These are phyloP conservation scores for Citrus australasica DNA, from an alignment of 345 rosid genomes.

Conservation along the genomic window DNA sequence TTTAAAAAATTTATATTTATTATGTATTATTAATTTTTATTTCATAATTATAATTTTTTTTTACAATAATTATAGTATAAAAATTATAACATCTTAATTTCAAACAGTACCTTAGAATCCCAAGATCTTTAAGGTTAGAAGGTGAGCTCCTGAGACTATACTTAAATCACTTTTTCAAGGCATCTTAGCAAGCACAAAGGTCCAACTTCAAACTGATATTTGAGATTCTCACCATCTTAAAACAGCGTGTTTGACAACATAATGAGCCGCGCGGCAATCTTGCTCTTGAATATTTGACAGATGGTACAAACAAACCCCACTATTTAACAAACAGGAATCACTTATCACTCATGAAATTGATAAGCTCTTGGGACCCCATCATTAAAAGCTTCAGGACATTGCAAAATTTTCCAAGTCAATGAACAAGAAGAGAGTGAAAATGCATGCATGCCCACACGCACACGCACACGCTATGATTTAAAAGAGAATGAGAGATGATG, in stretches of 20 bases:
- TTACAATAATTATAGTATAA: too few relatives aligned
- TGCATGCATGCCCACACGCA: neutral
- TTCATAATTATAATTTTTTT: too few relatives aligned
- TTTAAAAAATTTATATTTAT: too few relatives aligned
- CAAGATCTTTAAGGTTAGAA: neutral
- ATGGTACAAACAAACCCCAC: slow-evolving; percentile 13
- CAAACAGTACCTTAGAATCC: too few relatives aligned
- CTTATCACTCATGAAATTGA: neutral
- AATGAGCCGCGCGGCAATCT: neutral
- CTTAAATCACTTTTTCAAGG: neutral
- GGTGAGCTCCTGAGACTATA: neutral
- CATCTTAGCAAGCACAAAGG: slow-evolving; percentile 1
- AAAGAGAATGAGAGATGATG: neutral
- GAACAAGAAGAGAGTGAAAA: neutral
- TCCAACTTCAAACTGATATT: neutral
- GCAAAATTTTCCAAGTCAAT: neutral
- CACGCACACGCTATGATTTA: neutral
- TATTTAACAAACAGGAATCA: slow-evolving; percentile 2
- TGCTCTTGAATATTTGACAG: slow-evolving; percentile 10
- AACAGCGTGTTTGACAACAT: neutral
- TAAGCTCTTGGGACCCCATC: neutral
- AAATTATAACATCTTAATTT: too few relatives aligned
- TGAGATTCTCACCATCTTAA: slow-evolving; percentile 2
- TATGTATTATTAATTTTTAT: too few relatives aligned
- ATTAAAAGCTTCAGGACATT: neutral